Conservation (phyloP, 2,329 filamentous ascomycete species). For the Diaporthe nobilis region DNA sequence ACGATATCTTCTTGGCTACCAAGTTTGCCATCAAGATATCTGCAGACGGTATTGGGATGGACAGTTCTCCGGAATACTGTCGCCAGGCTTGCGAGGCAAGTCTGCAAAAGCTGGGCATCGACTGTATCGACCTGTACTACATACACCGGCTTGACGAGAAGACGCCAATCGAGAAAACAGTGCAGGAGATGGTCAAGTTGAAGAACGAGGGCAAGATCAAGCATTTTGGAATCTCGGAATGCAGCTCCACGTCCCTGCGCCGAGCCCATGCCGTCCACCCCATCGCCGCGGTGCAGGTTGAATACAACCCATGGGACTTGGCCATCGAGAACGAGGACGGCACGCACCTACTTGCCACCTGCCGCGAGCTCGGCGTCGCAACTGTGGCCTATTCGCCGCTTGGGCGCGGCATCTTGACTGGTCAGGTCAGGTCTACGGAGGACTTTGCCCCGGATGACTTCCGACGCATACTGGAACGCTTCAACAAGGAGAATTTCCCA, state of each 20-base stretch:
- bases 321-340: conserved; percentile 67
- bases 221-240: conserved; percentile 59
- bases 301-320: conserved; percentile 67
- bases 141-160: conserved; percentile 58
- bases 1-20: conserved; percentile 55
- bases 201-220: conserved; percentile 59
- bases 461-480: conserved; percentile 61
- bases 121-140: conserved; percentile 63
- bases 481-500: conserved; percentile 63
- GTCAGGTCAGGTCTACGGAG: conserved; percentile 57
- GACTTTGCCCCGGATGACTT: conserved; percentile 64
- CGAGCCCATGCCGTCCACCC: conserved; percentile 55
- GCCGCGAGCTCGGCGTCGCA: conserved; percentile 68
- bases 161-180: conserved; percentile 56
- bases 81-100: conserved; percentile 41
- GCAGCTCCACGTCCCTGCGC: conserved; percentile 55
- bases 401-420: conserved; percentile 69
- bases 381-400: conserved; percentile 71
- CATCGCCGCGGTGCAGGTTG: conserved; percentile 55
- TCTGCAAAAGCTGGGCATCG: conserved; percentile 57
- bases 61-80: conserved; percentile 28
- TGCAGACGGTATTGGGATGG: conserved; percentile 32
- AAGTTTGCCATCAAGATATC: conserved; percentile 45
- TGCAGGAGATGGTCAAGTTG: conserved; percentile 53
- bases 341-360: conserved; percentile 64